Percentiles rank a stretch among this genome's conserved stretches.
Conservation (phyloP, 2,329 filamentous ascomycete genomes). For the Neodidymelliopsis sp. region DNA sequence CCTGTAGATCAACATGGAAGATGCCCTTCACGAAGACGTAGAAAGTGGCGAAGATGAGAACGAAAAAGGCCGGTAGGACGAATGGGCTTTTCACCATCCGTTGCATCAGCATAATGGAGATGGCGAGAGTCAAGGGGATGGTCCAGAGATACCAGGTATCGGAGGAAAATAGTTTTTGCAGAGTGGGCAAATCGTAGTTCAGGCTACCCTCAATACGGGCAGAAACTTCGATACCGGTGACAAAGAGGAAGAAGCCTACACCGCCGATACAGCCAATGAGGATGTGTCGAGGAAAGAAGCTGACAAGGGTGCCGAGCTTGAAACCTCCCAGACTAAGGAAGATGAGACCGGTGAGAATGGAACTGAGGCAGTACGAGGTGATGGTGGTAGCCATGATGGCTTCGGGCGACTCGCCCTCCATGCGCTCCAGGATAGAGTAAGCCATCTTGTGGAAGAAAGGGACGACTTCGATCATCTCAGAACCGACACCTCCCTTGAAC, state of each 20-base stretch:
- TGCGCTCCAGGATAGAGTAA: constrained; percentile 77
- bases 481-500: constrained; percentile 90
- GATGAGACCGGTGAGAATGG: constrained; percentile 86
- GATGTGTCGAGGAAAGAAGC: constrained; percentile 96
- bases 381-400: constrained; percentile 95
- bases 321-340: constrained; percentile 92
- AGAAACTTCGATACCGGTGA: constrained; percentile 92
- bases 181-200: constrained; percentile 78
- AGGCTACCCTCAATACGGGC: constrained; percentile 86
- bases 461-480: constrained; percentile 98
- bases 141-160: constrained; percentile 85
- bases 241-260: constrained; percentile 91
- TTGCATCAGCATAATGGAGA: constrained; percentile 78
- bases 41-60: constrained; percentile 77
- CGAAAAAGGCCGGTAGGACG: constrained; percentile 85
- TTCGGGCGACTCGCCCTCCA: constrained; percentile 82
- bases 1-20: constrained; percentile 70
- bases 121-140: constrained; percentile 77
- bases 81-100: constrained; percentile 81
- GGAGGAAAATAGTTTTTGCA: constrained; percentile 74
- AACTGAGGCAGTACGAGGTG: constrained; percentile 86
- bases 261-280: constrained; percentile 97
- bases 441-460: constrained; percentile 99
- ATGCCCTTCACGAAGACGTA: constrained; percentile 78
- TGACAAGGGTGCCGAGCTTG: constrained; percentile 88